A percentile compares a stretch with the other conserved stretches of the same genome.
Conservation (phyloP, 768 basidiomycete genomes). For the Pleurotus ostreatus region DNA sequence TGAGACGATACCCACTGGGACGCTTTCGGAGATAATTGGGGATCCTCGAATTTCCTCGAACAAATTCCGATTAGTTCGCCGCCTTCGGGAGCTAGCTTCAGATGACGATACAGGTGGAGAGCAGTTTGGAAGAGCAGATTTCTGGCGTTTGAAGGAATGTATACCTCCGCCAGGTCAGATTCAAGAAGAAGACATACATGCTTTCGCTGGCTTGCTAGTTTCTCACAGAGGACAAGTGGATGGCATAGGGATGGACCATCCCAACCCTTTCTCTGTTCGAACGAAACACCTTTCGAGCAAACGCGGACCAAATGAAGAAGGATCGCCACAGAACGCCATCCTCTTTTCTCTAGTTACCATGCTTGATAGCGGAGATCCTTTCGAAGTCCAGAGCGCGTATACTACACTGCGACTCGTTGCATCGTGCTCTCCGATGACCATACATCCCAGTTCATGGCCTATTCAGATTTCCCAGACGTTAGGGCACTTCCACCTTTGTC, state of each 20-base stretch:
- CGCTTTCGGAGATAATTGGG: conserved; percentile 50
- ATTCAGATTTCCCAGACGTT: conserved; percentile 41
- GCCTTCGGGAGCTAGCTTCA: conserved; percentile 48
- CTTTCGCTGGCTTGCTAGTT: conserved; percentile 65
- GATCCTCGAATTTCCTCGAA: conserved; percentile 62
- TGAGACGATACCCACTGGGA: conserved; percentile 40
- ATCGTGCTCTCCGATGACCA: conserved; percentile 33
- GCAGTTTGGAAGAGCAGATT: conserved; percentile 56
- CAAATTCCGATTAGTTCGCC: conserved; percentile 74
- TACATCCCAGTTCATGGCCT: conserved; percentile 26
- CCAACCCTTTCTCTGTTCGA: conserved; percentile 36
- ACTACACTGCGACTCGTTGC: conserved; percentile 57
- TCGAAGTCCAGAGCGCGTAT: conserved; percentile 56
- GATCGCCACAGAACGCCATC: conserved; percentile 44
- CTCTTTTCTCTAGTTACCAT: conserved; percentile 51
- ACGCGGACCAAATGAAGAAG: conserved; percentile 13
- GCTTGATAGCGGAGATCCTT: conserved; percentile 47
- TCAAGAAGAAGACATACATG: conserved; percentile 65
- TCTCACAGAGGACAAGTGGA: conserved; percentile 56
- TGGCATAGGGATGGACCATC: conserved; percentile 53
- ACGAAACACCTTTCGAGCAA: conserved; percentile 27
- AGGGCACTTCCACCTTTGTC: conserved; percentile 37
- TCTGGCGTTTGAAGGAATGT: conserved; percentile 83
- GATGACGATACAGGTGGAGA: conserved; percentile 31
- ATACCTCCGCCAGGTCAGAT: conserved; percentile 55